Evolutionary conservation across 2,329 filamentous ascomycete species (phyloP).

Genomic region (Colletotrichum cordylinicola): DNA sequence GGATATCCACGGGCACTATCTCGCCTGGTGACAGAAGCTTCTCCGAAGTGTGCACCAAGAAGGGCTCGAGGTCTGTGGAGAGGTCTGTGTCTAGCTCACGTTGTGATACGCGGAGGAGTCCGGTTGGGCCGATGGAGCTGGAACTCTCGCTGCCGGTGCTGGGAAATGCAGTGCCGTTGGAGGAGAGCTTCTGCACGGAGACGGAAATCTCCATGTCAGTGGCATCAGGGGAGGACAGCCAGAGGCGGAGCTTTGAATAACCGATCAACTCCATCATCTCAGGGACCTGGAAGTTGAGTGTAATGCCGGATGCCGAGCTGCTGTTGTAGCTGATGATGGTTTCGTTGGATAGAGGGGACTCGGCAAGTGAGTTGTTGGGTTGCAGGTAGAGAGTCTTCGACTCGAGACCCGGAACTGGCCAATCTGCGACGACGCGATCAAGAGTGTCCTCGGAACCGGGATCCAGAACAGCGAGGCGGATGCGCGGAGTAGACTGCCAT

Average conservation of each 20-base stretch:
- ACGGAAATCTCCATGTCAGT: background rate
- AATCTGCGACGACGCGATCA: background rate
- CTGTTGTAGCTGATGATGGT: background rate
- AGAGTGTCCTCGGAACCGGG: background rate
- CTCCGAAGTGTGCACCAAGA: background rate
- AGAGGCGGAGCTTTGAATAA: background rate
- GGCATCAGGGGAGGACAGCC: background rate
- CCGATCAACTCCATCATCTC: background rate
- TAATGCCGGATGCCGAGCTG: background rate
- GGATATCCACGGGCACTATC: background rate
- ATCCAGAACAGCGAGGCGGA: constrained; percentile 33
- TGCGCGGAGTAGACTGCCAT: constrained; percentile 50
- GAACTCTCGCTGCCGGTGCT: background rate
- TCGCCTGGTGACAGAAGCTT: background rate
- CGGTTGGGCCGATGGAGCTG: background rate
- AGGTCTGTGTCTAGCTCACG: background rate
- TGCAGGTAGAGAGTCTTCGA: background rate
- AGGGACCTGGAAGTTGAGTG: background rate
- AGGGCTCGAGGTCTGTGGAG: background rate
- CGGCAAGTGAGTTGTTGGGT: background rate
- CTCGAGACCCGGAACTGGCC: background rate
- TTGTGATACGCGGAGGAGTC: background rate
- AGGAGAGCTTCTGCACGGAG: background rate
- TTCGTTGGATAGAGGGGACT: background rate
- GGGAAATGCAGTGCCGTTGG: background rate